Percentiles rank a stretch among this genome's conserved stretches.
phyloP scores from a whole-genome alignment of 1,139 yeast genomes.

The Suhomyces chickasaworum region DNA sequence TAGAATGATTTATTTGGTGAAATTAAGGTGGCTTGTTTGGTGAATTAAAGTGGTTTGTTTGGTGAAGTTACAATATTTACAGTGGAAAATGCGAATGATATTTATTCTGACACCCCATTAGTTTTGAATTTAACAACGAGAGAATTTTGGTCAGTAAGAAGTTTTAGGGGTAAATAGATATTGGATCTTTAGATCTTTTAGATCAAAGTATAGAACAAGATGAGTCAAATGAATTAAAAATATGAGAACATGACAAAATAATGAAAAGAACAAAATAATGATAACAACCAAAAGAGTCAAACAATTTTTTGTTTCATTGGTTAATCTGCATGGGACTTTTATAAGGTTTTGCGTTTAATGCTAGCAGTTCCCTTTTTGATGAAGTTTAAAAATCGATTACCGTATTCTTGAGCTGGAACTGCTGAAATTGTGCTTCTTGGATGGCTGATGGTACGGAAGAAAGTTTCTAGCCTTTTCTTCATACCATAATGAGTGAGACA shows the following conservation, averaged over 20 bases:
- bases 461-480: conserved; percentile 79
- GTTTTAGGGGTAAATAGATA: not conserved
- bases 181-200: not conserved
- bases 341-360: conserved; percentile 10
- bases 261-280: not conserved
- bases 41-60: too few species aligned
- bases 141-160: not conserved
- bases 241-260: conserved; percentile 3
- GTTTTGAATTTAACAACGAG: conserved; percentile 7
- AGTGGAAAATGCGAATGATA: not conserved
- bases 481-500: conserved; percentile 85
- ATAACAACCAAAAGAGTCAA: too few species aligned
- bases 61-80: not conserved
- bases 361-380: conserved; percentile 46
- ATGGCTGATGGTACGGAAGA: conserved; percentile 76
- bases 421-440: conserved; percentile 77
- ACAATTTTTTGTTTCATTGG: too few species aligned
- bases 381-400: conserved; percentile 78
- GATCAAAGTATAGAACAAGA: conserved; percentile 3
- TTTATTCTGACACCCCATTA: conserved; percentile 2
- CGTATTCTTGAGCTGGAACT: conserved; percentile 87
- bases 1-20: too few species aligned
- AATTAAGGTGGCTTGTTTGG: too few species aligned
- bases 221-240: conserved; percentile 9
- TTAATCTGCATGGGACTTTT: not conserved